Conservation (phyloP, 1,284 basidiomycete species). For the Cerioporus squamosus region DNA sequence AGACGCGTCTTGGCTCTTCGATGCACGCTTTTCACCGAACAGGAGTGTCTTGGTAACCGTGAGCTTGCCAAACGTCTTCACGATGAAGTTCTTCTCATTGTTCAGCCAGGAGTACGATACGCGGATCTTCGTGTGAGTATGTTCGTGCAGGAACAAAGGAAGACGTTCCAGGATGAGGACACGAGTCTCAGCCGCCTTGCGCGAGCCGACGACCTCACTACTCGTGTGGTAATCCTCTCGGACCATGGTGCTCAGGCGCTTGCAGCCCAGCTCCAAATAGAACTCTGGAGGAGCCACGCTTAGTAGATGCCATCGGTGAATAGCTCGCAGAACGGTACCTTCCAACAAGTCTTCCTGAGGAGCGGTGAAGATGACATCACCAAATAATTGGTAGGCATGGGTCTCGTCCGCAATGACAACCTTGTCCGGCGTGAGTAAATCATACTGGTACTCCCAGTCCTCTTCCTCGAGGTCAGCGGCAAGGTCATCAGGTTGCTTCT, state of each 20-base stretch:
- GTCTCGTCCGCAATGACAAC: slow-evolving; percentile 85
- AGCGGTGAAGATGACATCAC: slow-evolving; percentile 77
- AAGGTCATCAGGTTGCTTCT: slow-evolving; percentile 29
- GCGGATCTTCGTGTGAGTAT: slow-evolving; percentile 72
- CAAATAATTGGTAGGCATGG: slow-evolving; percentile 77
- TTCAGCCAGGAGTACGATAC: slow-evolving; percentile 80
- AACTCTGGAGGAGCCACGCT: slow-evolving; percentile 50
- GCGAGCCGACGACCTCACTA: slow-evolving; percentile 53
- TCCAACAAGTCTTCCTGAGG: slow-evolving; percentile 91
- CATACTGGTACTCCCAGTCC: slow-evolving; percentile 68
- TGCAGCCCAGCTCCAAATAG: slow-evolving; percentile 70
- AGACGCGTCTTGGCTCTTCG: slow-evolving; percentile 70
- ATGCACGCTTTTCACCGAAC: slow-evolving; percentile 51
- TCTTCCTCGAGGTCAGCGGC: slow-evolving; percentile 54
- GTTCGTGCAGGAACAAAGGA: slow-evolving; percentile 92
- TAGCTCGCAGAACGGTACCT: slow-evolving; percentile 42
- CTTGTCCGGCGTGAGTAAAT: slow-evolving; percentile 63
- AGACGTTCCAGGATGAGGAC: slow-evolving; percentile 84
- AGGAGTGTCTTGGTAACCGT: slow-evolving; percentile 63
- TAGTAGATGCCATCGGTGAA: not conserved
- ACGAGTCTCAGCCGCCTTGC: slow-evolving; percentile 54
- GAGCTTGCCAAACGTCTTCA: slow-evolving; percentile 67
- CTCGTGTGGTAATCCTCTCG: slow-evolving; percentile 75
- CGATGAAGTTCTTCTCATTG: slow-evolving; percentile 71
- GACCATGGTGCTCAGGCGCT: slow-evolving; percentile 72